Conservation (phyloP, 176 grass and related monocot genomes). For the Eleusine indica region DNA sequence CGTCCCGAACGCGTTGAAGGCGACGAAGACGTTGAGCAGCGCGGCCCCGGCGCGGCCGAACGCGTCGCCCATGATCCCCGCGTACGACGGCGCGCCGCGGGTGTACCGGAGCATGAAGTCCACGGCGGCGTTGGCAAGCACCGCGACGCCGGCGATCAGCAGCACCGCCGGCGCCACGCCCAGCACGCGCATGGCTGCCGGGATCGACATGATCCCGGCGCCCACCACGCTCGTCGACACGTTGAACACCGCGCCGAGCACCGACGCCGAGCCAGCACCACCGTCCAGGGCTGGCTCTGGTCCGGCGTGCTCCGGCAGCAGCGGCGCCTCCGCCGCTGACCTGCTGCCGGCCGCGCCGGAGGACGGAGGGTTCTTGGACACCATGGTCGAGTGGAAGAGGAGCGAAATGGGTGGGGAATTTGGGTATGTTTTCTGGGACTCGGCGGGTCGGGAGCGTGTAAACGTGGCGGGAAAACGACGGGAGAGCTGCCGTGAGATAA, state of each 20-base stretch:
- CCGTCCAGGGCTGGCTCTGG: not conserved
- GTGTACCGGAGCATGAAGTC: slow-evolving; percentile 85
- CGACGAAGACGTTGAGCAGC: slow-evolving; percentile 60
- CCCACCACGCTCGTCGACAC: slow-evolving; percentile 87
- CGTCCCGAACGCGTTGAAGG: slow-evolving; percentile 62
- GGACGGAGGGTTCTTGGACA: not conserved
- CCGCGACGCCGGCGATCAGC: slow-evolving; percentile 55
- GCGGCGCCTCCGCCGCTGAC: slow-evolving; percentile 43
- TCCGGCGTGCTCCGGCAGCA: slow-evolving; percentile 49
- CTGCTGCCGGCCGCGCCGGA: not conserved
- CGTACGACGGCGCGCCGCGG: slow-evolving; percentile 51
- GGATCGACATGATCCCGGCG: slow-evolving; percentile 97
- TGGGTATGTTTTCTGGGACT: slow-evolving; percentile 3
- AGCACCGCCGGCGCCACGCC: slow-evolving; percentile 58
- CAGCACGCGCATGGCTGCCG: slow-evolving; percentile 84
- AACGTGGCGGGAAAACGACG: slow-evolving; percentile 27
- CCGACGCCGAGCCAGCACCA: slow-evolving; percentile 38
- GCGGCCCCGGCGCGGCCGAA: slow-evolving; percentile 66
- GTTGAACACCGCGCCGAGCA: slow-evolving; percentile 84
- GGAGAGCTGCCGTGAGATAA: slow-evolving; percentile 35
- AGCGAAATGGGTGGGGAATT: not conserved
- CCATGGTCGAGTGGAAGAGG: slow-evolving; percentile 15
- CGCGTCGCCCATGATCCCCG: slow-evolving; percentile 68
- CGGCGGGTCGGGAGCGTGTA: slow-evolving; percentile 38
- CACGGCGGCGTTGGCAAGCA: slow-evolving; percentile 61